Conservation (phyloP, 23 red algal species). For the Agarophyton chilense region DNA sequence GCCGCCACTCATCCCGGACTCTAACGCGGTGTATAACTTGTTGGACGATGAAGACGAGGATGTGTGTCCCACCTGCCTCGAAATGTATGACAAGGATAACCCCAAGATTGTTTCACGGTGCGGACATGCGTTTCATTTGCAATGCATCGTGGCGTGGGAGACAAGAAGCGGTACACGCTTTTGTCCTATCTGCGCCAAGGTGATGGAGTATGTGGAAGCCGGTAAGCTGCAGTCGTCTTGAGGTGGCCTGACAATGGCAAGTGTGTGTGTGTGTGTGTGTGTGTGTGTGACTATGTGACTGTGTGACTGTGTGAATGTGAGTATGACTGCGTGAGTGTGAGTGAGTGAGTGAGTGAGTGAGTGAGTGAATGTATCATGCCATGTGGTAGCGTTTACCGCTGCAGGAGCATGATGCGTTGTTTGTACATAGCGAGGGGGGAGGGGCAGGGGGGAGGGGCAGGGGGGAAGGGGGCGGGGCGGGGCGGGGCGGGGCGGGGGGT, state of each 20-base stretch:
- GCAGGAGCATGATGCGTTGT: neutral
- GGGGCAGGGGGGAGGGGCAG: no score
- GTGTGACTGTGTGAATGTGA: no score
- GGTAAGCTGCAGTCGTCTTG: constrained; percentile 32
- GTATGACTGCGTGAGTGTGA: no score
- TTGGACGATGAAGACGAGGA: constrained; percentile 87
- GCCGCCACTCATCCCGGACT: constrained; percentile 82
- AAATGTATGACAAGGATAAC: constrained; percentile 75
- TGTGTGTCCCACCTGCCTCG: constrained; percentile 88
- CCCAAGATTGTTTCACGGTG: constrained; percentile 75
- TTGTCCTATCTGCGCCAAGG: constrained; percentile 67
- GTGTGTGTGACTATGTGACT: no score
- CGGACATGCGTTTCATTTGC: constrained; percentile 83
- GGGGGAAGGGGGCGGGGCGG: no score
- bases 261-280: no score
- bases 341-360: no score
- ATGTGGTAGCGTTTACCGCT: no score
- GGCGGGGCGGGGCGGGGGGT: no score
- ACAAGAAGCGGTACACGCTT: constrained; percentile 71
- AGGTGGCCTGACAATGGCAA: no score
- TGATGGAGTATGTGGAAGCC: constrained; percentile 67
- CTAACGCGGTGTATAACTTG: constrained; percentile 84
- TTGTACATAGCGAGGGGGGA: constrained; percentile 4
- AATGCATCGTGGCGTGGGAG: constrained; percentile 87
- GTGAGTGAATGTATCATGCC: no score